Conservation (phyloP, 768 basidiomycete genomes). For the Hygrocybe punicea region DNA sequence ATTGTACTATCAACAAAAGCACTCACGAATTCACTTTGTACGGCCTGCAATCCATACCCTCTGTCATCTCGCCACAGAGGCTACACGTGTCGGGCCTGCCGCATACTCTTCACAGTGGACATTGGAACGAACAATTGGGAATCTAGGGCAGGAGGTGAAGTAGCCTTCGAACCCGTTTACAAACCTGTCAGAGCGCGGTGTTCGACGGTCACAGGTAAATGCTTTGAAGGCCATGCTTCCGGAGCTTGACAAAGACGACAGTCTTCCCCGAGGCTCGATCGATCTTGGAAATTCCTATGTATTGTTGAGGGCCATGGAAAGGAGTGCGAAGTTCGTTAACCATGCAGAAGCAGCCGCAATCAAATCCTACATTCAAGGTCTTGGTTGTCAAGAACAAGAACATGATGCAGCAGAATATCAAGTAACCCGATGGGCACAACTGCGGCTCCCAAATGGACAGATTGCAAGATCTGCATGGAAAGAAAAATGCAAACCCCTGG, state of each 20-base stretch:
- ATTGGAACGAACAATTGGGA: constrained; percentile 19
- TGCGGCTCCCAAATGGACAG: constrained; percentile 7
- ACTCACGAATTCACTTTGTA: constrained; percentile 17
- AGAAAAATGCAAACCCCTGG: not conserved
- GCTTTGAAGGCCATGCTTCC: not conserved
- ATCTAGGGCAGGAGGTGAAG: constrained; percentile 14
- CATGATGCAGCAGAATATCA: not conserved
- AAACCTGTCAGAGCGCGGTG: constrained; percentile 18
- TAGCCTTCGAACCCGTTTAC: constrained; percentile 18
- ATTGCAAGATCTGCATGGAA: constrained; percentile 6
- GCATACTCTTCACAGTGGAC: constrained; percentile 15
- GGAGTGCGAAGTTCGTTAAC: not conserved
- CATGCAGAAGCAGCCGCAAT: not conserved
- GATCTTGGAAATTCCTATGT: not conserved
- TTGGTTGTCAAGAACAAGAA: not conserved
- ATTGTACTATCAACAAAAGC: constrained; percentile 16
- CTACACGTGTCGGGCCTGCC: constrained; percentile 15
- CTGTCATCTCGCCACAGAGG: constrained; percentile 13
- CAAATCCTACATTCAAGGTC: not conserved
- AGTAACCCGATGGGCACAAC: not conserved
- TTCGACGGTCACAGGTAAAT: constrained; percentile 1
- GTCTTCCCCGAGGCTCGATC: constrained; percentile 4
- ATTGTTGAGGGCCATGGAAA: not conserved
- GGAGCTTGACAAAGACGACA: constrained; percentile 21
- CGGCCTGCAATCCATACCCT: constrained; percentile 16